phyloP scores from a whole-genome alignment of 257 asterid species.

The Striga asiatica region DNA sequence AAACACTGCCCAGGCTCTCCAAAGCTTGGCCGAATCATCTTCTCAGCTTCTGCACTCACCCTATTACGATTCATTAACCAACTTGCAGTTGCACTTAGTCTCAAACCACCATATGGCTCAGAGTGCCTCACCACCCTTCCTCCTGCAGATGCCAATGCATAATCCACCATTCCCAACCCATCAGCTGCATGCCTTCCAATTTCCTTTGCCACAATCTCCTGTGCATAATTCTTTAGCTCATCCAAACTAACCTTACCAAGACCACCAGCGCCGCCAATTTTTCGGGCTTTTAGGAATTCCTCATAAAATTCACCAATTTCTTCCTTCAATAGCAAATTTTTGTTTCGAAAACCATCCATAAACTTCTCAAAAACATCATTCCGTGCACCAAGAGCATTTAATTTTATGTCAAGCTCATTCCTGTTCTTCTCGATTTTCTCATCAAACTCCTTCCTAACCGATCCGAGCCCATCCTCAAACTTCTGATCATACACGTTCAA shows the following conservation, averaged over 20 bases:
- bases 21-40: conserved; percentile 81
- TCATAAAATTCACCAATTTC: conserved; percentile 50
- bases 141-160: conserved; percentile 69
- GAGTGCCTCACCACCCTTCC: conserved; percentile 71
- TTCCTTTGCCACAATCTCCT: conserved; percentile 57
- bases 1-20: conserved; percentile 98
- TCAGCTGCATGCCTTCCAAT: conserved; percentile 79
- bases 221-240: conserved; percentile 54
- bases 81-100: conserved; percentile 9
- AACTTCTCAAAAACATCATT: conserved; percentile 54
- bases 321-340: conserved; percentile 51
- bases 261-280: conserved; percentile 18
- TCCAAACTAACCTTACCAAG: conserved; percentile 41
- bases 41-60: conserved; percentile 35
- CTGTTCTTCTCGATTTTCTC: conserved; percentile 37
- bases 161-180: conserved; percentile 82
- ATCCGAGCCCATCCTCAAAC: conserved; percentile 33
- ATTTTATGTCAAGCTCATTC: conserved; percentile 34
- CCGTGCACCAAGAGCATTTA: conserved; percentile 51
- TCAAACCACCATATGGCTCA: conserved; percentile 31
- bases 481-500: conserved; percentile 54
- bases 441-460: conserved; percentile 40
- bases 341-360: conserved; percentile 33
- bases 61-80: conserved; percentile 16
- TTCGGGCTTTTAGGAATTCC: conserved; percentile 37